Percentiles rank a stretch among this genome's conserved stretches.
Evolutionary conservation across 257 asterid species (phyloP).

Genomic region (Solanum pimpinellifolium): DNA sequence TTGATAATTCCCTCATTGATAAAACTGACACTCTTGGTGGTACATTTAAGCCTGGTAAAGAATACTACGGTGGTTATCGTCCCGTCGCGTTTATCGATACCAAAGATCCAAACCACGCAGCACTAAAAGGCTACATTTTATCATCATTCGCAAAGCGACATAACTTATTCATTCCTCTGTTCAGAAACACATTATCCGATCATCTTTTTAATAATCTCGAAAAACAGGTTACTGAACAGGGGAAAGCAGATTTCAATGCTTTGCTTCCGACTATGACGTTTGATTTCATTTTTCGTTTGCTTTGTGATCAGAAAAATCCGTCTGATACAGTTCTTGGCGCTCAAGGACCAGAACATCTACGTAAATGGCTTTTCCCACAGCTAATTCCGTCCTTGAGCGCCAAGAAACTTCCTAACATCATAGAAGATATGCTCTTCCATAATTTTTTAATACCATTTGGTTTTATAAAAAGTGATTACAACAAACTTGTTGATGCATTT

Average conservation of each 20-base stretch:
- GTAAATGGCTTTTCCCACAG: slow-evolving; percentile 51
- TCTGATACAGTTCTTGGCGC: slow-evolving; percentile 23
- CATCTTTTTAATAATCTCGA: slow-evolving; percentile 38
- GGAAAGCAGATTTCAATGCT: slow-evolving; percentile 35
- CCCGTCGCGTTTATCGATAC: slow-evolving; percentile 58
- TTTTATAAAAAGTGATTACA: slow-evolving; percentile 29
- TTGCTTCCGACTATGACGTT: slow-evolving; percentile 39
- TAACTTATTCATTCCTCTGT: slow-evolving; percentile 28
- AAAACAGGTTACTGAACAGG: slow-evolving; percentile 23
- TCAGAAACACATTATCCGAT: slow-evolving; percentile 19
- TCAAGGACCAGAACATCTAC: slow-evolving; percentile 29
- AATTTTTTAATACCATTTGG: slow-evolving; percentile 33
- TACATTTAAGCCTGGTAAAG: slow-evolving; percentile 56
- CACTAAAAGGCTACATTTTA: slow-evolving; percentile 31
- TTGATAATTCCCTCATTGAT: slow-evolving; percentile 63
- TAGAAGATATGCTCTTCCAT: slow-evolving; percentile 49
- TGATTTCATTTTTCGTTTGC: slow-evolving; percentile 51
- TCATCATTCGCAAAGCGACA: slow-evolving; percentile 24
- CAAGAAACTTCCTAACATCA: slow-evolving; percentile 32
- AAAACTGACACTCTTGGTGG: slow-evolving; percentile 68
- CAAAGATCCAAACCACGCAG: slow-evolving; percentile 36
- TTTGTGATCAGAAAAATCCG: slow-evolving; percentile 31
- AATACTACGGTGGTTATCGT: slow-evolving; percentile 59
- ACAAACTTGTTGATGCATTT: slow-evolving; percentile 38
- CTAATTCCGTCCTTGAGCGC: slow-evolving; percentile 42